Conservation (phyloP, 2,329 filamentous ascomycete species). For the Penicillium sp. region DNA sequence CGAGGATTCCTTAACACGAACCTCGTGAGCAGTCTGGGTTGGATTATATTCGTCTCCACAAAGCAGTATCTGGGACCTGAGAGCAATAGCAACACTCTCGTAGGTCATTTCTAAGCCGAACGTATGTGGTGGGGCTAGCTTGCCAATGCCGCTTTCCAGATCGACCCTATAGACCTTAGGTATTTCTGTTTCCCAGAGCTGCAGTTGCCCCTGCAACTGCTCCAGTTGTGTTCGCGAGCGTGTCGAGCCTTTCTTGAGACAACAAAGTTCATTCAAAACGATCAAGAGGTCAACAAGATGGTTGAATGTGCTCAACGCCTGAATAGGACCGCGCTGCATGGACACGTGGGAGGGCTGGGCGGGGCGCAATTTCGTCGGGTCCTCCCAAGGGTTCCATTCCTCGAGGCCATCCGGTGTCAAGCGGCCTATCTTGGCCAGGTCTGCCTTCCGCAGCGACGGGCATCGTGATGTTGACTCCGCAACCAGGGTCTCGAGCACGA, state of each 20-base stretch:
- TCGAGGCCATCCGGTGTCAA: constrained; percentile 65
- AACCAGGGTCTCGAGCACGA: constrained; percentile 52
- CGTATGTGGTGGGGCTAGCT: constrained; percentile 31
- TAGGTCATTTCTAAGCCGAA: constrained; percentile 37
- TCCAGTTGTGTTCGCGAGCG: constrained; percentile 28
- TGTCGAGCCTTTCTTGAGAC: constrained; percentile 23
- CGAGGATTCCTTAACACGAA: constrained; percentile 35
- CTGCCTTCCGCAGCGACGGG: constrained; percentile 49
- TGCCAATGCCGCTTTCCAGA: constrained; percentile 24
- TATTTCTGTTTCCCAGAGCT: constrained; percentile 32
- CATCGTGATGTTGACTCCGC: constrained; percentile 46
- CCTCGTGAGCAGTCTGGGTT: constrained; percentile 20
- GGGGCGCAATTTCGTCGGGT: constrained; percentile 40
- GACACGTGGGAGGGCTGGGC: constrained; percentile 25
- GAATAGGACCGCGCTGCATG: constrained; percentile 40
- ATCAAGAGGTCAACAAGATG: constrained; percentile 43
- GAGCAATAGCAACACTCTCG: constrained; percentile 25
- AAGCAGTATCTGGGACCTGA: constrained; percentile 28
- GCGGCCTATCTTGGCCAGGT: constrained; percentile 47
- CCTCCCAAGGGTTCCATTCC: constrained; percentile 70
- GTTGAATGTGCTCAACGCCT: constrained; percentile 54
- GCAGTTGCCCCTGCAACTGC: constrained; percentile 30
- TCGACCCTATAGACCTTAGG: constrained; percentile 32
- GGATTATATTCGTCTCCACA: constrained; percentile 25
- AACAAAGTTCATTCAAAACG: constrained; percentile 35